Evolutionary conservation across 2,329 filamentous ascomycete species (phyloP).

Genomic region (Sphaceloma murrayae): DNA sequence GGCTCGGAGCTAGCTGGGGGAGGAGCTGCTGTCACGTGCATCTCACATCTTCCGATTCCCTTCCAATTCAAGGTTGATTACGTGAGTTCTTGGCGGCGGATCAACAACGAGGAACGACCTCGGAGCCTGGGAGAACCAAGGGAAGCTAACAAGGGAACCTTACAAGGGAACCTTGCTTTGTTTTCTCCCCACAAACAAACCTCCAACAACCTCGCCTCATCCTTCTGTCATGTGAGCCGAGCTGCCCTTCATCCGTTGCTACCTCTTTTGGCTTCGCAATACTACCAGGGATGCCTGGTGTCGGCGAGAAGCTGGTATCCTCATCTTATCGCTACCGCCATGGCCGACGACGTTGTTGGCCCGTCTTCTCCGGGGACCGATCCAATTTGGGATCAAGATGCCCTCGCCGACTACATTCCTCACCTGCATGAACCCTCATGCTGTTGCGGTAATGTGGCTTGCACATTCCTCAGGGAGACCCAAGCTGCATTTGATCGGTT

Average conservation of each 20-base stretch:
- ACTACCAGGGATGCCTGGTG: conserved; percentile 11
- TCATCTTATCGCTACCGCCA: conserved; percentile 15
- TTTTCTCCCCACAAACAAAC: conserved; percentile 14
- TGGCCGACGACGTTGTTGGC: conserved; percentile 15
- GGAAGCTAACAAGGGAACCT: no score
- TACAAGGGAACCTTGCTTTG: conserved; percentile 1
- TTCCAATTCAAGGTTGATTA: no score
- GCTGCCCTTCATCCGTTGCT: conserved; percentile 4
- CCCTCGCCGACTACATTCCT: conserved; percentile 15
- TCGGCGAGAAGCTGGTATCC: background rate
- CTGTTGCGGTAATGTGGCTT: conserved; percentile 77
- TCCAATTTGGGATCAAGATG: conserved; percentile 1
- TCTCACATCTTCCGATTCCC: no score
- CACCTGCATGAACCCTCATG: conserved; percentile 38
- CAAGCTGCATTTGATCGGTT: conserved; percentile 66
- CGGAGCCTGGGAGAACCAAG: no score
- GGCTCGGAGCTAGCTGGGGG: no score
- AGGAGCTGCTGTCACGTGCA: no score
- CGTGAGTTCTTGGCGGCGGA: background rate
- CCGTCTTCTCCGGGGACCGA: conserved; percentile 7
- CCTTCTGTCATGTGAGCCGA: conserved; percentile 8
- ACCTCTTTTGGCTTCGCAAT: background rate
- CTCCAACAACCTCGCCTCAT: conserved; percentile 13
- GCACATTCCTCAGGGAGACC: conserved; percentile 73
- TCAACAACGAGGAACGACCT: background rate